Conservation (phyloP, 805 yeast species). For the Lipomyces kockii region DNA sequence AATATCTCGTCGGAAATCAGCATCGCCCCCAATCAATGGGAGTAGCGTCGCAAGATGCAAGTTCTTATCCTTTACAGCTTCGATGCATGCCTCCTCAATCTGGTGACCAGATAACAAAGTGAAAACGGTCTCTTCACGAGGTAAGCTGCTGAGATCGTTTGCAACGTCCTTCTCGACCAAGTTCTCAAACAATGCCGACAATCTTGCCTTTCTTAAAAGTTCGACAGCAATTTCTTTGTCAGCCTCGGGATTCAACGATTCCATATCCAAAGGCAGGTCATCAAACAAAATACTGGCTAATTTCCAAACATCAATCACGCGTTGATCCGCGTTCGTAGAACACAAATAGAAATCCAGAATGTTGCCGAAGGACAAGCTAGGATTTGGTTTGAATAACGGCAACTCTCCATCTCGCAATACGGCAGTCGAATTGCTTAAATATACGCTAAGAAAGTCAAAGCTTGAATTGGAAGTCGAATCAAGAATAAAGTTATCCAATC, state of each 20-base stretch:
- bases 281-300: conserved; percentile 69
- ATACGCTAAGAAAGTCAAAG: conserved; percentile 18
- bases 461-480: neutral
- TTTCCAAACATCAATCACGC: conserved; percentile 51
- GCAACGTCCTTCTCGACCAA: conserved; percentile 50
- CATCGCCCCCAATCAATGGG: conserved; percentile 73
- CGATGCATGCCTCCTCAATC: conserved; percentile 61
- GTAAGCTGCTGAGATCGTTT: conserved; percentile 40
- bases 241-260: conserved; percentile 18
- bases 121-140: conserved; percentile 45
- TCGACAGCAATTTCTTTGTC: conserved; percentile 28
- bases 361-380: conserved; percentile 7
- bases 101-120: conserved; percentile 53
- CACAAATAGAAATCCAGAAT: conserved; percentile 12
- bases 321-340: neutral
- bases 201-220: conserved; percentile 49
- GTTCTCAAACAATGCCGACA: conserved; percentile 63
- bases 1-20: conserved; percentile 62
- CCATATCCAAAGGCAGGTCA: conserved; percentile 38
- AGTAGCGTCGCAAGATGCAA: conserved; percentile 72
- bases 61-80: conserved; percentile 65
- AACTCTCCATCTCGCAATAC: conserved; percentile 17
- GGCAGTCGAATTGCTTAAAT: conserved; percentile 11
- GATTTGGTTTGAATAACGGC: conserved; percentile 17
- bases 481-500: neutral